A percentile compares a stretch with the other conserved stretches of the same genome.
Conservation (phyloP, 495 filamentous ascomycete genomes). For the Lepidopterella palustris region DNA sequence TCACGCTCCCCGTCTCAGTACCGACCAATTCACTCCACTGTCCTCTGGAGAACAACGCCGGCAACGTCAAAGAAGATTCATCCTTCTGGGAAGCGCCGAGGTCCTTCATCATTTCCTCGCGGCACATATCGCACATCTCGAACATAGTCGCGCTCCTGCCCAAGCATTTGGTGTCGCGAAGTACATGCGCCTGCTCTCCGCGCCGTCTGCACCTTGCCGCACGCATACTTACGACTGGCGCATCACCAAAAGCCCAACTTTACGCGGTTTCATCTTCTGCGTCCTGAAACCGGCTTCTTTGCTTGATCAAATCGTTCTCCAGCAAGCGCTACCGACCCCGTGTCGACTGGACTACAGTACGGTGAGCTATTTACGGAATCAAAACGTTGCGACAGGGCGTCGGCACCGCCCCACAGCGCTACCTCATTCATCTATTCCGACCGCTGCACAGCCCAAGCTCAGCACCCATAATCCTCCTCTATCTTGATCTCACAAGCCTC, state of each 20-base stretch:
- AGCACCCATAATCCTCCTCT: background rate
- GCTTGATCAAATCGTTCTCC: background rate
- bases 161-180: background rate
- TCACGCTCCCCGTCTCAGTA: too few species aligned
- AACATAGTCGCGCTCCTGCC: background rate
- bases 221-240: background rate
- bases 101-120: background rate
- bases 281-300: background rate
- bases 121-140: background rate
- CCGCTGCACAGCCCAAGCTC: background rate
- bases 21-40: too few species aligned
- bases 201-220: background rate
- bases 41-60: too few species aligned
- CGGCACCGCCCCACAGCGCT: background rate
- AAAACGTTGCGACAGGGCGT: background rate
- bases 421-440: background rate
- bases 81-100: background rate
- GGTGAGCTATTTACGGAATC: background rate
- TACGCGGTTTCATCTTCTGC: background rate
- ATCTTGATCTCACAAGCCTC: conserved; percentile 5
- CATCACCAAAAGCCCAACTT: background rate
- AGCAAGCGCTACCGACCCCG: background rate
- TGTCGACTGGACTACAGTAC: background rate
- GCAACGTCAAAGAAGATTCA: too few species aligned
- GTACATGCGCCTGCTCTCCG: background rate